Percentiles rank a stretch among this genome's conserved stretches.
These are phyloP conservation scores for Amylostereum chailletii DNA, from an alignment of 1,284 basidiomycete genomes.

Conservation along the genomic window DNA sequence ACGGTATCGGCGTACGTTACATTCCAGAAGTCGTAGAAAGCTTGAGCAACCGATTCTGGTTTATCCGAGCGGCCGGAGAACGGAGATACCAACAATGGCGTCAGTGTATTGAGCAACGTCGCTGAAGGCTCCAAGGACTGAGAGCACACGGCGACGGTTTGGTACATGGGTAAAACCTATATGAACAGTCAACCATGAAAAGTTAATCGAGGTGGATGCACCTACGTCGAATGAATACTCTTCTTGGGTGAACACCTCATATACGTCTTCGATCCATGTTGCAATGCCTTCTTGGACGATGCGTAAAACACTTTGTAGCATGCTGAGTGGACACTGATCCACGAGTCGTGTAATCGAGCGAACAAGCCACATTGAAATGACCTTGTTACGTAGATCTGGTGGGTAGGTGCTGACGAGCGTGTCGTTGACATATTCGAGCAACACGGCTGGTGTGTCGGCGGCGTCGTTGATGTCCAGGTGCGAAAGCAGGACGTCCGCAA, in stretches of 20 bases:
- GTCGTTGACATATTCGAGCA: conserved; percentile 51
- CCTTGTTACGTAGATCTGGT: conserved; percentile 42
- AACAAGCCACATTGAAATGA: conserved; percentile 51
- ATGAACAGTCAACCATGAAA: neutral
- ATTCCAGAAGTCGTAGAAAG: conserved; percentile 55
- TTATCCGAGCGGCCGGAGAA: conserved; percentile 41
- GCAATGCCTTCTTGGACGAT: conserved; percentile 44
- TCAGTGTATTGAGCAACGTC: conserved; percentile 33
- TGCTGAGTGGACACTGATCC: conserved; percentile 41
- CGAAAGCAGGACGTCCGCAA: conserved; percentile 51
- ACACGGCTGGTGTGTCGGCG: conserved; percentile 27
- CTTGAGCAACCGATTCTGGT: conserved; percentile 27
- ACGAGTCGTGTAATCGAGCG: conserved; percentile 43
- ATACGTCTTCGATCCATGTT: conserved; percentile 57
- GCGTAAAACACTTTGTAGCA: conserved; percentile 36
- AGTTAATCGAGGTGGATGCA: conserved; percentile 5
- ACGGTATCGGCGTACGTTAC: conserved; percentile 29
- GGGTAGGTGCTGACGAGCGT: conserved; percentile 58
- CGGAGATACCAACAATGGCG: conserved; percentile 41
- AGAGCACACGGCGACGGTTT: conserved; percentile 41
- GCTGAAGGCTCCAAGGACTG: conserved; percentile 31
- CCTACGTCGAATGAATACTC: conserved; percentile 54
- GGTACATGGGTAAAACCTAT: conserved; percentile 51
- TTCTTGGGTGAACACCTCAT: conserved; percentile 34
- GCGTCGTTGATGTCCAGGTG: conserved; percentile 41